Evolutionary conservation across 345 rosid genomes (phyloP), one percentile per base, ranked within the genome.

Genomic region (Aethionema arabicum): DNA sequence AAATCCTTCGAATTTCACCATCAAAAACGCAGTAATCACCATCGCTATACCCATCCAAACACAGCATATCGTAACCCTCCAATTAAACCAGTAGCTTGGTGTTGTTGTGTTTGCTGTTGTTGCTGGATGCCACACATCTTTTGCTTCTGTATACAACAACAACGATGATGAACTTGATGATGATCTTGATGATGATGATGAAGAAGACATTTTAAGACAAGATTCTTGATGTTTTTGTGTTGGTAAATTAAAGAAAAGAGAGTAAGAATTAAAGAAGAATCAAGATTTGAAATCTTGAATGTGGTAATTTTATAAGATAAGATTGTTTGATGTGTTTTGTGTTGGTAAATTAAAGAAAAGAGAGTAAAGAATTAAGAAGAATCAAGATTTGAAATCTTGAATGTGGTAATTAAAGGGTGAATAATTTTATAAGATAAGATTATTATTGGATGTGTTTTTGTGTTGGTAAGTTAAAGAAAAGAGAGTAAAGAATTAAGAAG

Each of bases 1-100:
- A 45, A 63, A 74, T 1, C 75, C 74, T 75, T 90, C 97, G 52
- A 77, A 73, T 72, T 78, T 85, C 86, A 86, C 75, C 68, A 90
- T 80, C 12, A 88, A 80, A 68, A 76, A 27, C 8, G 73, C 79
- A 8, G 92, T 70, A 6, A 79, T 67, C 38, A 57, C 51, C 44
- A 66, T 64, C 0, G 83, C 62, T 15, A 77, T 13, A 11, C 81
- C 56, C 32, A 86, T 66, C 96, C 90, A 87, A 50, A 78, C 51
- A 32, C 69, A 83, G 57, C 96, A 95, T 33, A 95, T 63, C 61
- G 76, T 69, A 46, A 90, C 87, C 74, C 96, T 84, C 99, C 99
- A 95, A 67, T 84, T 95, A 52, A 84, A 58, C 99, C 99, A 95
- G 80, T 90, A 95, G 52, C 65, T 73, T 46, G 83, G 35, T 52